A percentile compares a stretch with the other conserved stretches of the same genome.
Conservation (phyloP, 257 asterid species). For the Solanum appendiculatum region DNA sequence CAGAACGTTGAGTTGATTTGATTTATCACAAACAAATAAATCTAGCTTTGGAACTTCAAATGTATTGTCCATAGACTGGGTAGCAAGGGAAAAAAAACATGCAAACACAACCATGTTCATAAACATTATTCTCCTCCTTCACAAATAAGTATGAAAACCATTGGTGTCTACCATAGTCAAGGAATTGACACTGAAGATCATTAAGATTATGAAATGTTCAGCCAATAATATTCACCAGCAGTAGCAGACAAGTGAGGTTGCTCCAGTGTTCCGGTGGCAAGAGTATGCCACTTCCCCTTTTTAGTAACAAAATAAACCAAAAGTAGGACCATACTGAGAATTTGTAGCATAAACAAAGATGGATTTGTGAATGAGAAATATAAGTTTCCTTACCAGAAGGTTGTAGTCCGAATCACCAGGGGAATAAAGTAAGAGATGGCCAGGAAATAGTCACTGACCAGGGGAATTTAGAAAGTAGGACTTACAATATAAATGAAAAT, state of each 20-base stretch:
- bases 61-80: not conserved
- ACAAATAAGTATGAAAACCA: not conserved
- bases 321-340: not conserved
- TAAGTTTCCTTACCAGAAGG: not conserved
- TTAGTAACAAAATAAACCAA: not conserved
- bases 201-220: not conserved
- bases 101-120: not conserved
- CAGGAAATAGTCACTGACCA: not conserved
- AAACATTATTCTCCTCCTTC: not conserved
- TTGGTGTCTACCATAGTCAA: not conserved
- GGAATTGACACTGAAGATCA: not conserved
- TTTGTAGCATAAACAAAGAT: not conserved
- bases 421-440: not conserved
- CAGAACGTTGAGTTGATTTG: not conserved
- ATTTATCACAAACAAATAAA: not conserved
- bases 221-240: not conserved
- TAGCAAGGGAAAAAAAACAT: not conserved
- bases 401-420: not conserved
- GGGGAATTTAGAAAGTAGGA: not conserved
- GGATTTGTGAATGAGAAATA: not conserved
- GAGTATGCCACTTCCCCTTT: not conserved
- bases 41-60: not conserved
- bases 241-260: not conserved
- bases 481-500: not conserved
- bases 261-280: not conserved